phyloP scores from a whole-genome alignment of 176 grass and related monocot species.

The Musa acuminata region DNA sequence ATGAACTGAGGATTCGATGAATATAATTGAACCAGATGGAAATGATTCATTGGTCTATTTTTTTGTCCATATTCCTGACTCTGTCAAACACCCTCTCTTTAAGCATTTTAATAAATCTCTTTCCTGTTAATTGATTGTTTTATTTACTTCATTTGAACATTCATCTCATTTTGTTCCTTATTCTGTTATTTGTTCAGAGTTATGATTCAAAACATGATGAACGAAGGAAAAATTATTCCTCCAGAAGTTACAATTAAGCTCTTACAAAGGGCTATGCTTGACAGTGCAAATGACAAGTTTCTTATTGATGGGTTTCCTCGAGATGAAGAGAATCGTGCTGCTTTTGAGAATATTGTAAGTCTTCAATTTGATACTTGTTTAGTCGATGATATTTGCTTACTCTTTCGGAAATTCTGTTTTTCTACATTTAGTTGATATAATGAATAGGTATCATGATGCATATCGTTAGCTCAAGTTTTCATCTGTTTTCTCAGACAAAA shows the following conservation, averaged over 20 bases:
- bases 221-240: conserved; percentile 63
- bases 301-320: conserved; percentile 80
- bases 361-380: background rate
- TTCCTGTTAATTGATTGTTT: background rate
- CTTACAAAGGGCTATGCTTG: conserved; percentile 59
- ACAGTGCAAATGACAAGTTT: conserved; percentile 69
- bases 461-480: background rate
- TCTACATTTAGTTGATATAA: background rate
- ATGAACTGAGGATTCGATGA: background rate
- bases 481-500: conserved; percentile 31
- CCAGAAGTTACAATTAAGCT: conserved; percentile 41
- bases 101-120: background rate
- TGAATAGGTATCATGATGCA: background rate
- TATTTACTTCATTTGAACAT: background rate
- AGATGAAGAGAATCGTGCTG: conserved; percentile 46
- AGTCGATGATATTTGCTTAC: background rate
- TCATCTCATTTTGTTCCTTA: conserved; percentile 9
- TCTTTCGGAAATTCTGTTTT: background rate
- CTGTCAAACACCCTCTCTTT: background rate
- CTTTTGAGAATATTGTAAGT: conserved; percentile 56
- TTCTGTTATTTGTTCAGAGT: conserved; percentile 23
- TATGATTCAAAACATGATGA: conserved; percentile 69
- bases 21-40: background rate
- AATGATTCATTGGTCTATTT: background rate
- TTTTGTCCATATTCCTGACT: background rate